These are phyloP conservation scores for Cladobotryum mycophilum DNA, from an alignment of 2,329 filamentous ascomycete genomes.

Conservation along the genomic window DNA sequence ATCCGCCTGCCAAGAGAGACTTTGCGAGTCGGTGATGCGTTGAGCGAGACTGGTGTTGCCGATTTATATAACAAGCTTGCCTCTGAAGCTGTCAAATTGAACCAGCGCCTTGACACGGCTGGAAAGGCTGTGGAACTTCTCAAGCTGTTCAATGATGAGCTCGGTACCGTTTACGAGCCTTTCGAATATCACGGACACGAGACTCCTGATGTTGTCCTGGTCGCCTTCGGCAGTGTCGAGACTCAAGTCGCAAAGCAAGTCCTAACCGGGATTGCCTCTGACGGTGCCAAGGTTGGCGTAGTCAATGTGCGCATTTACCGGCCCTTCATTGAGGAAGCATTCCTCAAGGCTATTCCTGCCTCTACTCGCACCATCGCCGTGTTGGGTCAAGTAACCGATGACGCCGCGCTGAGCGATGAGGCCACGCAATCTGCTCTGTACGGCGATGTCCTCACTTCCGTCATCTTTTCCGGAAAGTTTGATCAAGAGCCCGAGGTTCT, in stretches of 20 bases:
- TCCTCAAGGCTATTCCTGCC: conserved; percentile 72
- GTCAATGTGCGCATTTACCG: conserved; percentile 91
- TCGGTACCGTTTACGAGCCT: conserved; percentile 85
- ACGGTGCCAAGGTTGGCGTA: conserved; percentile 74
- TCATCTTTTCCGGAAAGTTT: conserved; percentile 70
- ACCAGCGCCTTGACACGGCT: conserved; percentile 65
- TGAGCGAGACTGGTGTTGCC: conserved; percentile 65
- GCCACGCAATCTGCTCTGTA: conserved; percentile 81
- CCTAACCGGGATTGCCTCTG: conserved; percentile 61
- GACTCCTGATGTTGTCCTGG: conserved; percentile 72
- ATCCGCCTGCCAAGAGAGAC: conserved; percentile 78
- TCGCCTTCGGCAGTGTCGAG: conserved; percentile 90
- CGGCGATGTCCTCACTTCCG: conserved; percentile 80
- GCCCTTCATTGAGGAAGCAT: conserved; percentile 91
- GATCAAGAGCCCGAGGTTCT: conserved; percentile 57
- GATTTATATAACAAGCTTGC: conserved; percentile 62
- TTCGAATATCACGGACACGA: conserved; percentile 92
- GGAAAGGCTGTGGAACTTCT: conserved; percentile 67
- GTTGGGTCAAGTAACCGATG: conserved; percentile 78
- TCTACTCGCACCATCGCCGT: conserved; percentile 73
- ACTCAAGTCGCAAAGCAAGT: conserved; percentile 80
- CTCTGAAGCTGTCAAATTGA: conserved; percentile 53
- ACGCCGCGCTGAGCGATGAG: conserved; percentile 65
- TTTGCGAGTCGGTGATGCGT: conserved; percentile 72
- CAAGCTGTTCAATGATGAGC: conserved; percentile 75